phyloP scores from a whole-genome alignment of 2,329 filamentous ascomycete genomes.

The Pestalotiopsis sp. region DNA sequence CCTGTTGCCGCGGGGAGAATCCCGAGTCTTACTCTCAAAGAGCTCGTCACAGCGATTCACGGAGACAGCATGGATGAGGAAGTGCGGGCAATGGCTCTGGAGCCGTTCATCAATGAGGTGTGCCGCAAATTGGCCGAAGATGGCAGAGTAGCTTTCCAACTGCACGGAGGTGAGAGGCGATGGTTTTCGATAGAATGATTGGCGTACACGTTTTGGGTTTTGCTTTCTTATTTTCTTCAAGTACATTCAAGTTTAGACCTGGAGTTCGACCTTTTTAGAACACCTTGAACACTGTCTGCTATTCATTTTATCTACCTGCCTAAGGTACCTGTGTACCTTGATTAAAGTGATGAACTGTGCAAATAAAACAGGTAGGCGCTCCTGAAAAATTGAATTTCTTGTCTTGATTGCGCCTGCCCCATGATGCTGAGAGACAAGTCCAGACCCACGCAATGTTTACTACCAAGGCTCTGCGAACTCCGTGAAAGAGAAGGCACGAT shows the following conservation, averaged over 20 bases:
- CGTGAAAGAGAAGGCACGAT: too few species aligned
- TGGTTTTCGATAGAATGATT: conserved; percentile 35
- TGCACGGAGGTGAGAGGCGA: conserved; percentile 35
- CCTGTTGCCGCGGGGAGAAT: conserved; percentile 16
- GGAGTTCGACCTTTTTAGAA: not conserved
- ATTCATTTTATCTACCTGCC: not conserved
- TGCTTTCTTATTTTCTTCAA: not conserved
- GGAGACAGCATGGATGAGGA: conserved; percentile 39
- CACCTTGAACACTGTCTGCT: not conserved
- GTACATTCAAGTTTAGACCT: not conserved
- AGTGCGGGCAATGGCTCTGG: conserved; percentile 33
- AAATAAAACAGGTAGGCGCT: too few species aligned
- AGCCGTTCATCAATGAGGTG: conserved; percentile 46
- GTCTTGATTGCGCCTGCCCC: too few species aligned
- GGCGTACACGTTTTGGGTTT: not conserved
- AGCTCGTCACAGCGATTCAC: conserved; percentile 47
- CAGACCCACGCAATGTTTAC: too few species aligned
- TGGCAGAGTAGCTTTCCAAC: conserved; percentile 42
- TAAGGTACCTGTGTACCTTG: too few species aligned
- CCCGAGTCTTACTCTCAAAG: conserved; percentile 38
- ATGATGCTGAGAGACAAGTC: too few species aligned
- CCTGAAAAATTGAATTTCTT: too few species aligned
- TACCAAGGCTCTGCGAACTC: too few species aligned
- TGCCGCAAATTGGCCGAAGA: conserved; percentile 46
- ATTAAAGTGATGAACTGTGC: too few species aligned